Base-by-base conservation (phyloP, 768 basidiomycete species). In the Termitomyces sp. region DNA sequence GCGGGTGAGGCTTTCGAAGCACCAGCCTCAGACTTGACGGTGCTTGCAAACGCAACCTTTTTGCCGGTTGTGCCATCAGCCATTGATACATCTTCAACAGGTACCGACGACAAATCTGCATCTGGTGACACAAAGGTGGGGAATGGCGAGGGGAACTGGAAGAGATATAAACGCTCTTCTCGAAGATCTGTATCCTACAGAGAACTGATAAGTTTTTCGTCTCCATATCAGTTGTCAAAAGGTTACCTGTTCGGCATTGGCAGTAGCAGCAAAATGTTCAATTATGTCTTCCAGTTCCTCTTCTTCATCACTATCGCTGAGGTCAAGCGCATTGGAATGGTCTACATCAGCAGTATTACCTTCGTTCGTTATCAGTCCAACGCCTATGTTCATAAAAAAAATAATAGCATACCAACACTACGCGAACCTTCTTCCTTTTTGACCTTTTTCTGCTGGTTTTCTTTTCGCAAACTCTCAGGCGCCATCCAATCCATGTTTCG, bases 141-240 rank as follows among this genome's bases (percentile, higher is more conserved):
- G 71, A 97, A 95, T 0, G 92, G 90, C 9, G 77, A 69, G 0
- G 95, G 95, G 65, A 96, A 96, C 67, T 95, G 93, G 74, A 96
- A 95, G 63, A 94, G 87, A 66, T 90, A 96, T 4, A 96, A 73
- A 19, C 81, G 78, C 53, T 91, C 87, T 69, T 84, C 85, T 52
- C 77, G 78, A 37, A 79, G 62, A 49, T 74, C 67, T 27, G 75
- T 64, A 55, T 83, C 82, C 84, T 63, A 40, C 23, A 27, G 40
- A 42, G 23, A 32, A 25, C 56, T 37, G 44, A 10, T 44, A 21
- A 40, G 31, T 14, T n/a, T 34, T 11, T 21, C 5, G 2, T n/a
- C 10, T n/a, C 19, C 27, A 42, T 17, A 25, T 16, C 47, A 32
- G 19, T 2, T 10, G 12, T 5, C 14, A 16, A 11, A n/a, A 23